These are phyloP conservation scores for Beauveria brongniartii DNA, from an alignment of 2,329 filamentous ascomycete species.

Conservation along the genomic window DNA sequence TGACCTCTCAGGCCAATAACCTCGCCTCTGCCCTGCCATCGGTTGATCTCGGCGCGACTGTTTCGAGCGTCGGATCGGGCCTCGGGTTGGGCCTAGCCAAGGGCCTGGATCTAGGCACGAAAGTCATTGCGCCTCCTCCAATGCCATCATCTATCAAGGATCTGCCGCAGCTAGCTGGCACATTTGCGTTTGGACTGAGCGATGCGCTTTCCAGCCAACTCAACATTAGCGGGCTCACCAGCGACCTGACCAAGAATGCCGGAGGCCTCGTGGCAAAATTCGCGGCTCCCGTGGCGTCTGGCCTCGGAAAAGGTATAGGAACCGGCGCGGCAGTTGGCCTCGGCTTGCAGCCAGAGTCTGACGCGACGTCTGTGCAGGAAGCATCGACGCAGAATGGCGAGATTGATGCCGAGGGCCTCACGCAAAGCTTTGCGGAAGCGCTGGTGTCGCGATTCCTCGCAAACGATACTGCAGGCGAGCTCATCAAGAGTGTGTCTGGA, in stretches of 20 bases:
- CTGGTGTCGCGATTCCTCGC: constrained; percentile 24
- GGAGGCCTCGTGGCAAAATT: constrained; percentile 6
- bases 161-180: constrained; percentile 15
- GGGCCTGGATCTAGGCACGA: constrained; percentile 14
- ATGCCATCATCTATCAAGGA: constrained; percentile 6
- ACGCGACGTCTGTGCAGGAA: background rate
- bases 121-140: constrained; percentile 6
- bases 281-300: constrained; percentile 17
- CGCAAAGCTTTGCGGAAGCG: constrained; percentile 20
- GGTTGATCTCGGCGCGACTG: constrained; percentile 13
- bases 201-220: constrained; percentile 16
- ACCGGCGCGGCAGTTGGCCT: constrained; percentile 20
- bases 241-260: background rate
- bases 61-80: constrained; percentile 13
- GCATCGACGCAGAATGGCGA: background rate
- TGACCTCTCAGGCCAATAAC: constrained; percentile 6
- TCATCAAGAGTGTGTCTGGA: constrained; percentile 12
- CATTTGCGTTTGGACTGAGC: constrained; percentile 18
- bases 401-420: constrained; percentile 17
- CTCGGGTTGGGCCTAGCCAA: constrained; percentile 15
- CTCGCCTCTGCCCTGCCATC: constrained; percentile 7
- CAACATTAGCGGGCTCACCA: constrained; percentile 12
- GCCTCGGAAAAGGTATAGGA: constrained; percentile 22
- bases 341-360: constrained; percentile 20
- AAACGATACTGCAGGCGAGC: constrained; percentile 23